phyloP scores from a whole-genome alignment of 176 grass and related monocot species.

The Oryza coarctata region DNA sequence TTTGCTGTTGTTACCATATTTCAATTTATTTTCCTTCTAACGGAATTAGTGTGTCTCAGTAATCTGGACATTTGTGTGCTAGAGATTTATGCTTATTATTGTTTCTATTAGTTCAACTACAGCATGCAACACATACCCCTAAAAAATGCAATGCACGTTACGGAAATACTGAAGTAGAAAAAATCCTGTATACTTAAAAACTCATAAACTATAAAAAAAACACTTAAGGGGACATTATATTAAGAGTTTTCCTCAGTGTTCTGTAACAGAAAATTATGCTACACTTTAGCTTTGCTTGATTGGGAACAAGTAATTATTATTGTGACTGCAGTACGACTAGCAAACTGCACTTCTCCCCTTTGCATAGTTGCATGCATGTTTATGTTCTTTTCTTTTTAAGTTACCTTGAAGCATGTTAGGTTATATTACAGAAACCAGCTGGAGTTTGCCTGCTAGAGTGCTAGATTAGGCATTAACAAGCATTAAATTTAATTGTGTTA shows the following conservation, averaged over 20 bases:
- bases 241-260: background rate
- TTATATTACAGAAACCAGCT: background rate
- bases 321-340: background rate
- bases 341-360: background rate
- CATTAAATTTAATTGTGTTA: background rate
- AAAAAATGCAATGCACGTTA: background rate
- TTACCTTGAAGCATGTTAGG: background rate
- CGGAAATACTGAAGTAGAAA: background rate
- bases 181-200: background rate
- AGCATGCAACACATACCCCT: background rate
- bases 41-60: background rate
- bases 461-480: background rate
- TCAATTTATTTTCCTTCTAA: background rate
- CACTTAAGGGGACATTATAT: background rate
- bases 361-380: background rate
- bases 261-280: background rate
- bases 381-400: background rate
- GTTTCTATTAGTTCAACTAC: background rate
- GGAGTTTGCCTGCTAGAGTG: background rate
- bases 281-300: background rate
- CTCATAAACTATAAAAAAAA: background rate
- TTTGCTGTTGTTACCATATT: conserved; percentile 5
- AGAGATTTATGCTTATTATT: background rate
- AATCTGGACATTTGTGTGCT: background rate
- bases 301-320: background rate